Evolutionary conservation across 257 asterid species (phyloP).

Genomic region (Mitragyna speciosa): DNA sequence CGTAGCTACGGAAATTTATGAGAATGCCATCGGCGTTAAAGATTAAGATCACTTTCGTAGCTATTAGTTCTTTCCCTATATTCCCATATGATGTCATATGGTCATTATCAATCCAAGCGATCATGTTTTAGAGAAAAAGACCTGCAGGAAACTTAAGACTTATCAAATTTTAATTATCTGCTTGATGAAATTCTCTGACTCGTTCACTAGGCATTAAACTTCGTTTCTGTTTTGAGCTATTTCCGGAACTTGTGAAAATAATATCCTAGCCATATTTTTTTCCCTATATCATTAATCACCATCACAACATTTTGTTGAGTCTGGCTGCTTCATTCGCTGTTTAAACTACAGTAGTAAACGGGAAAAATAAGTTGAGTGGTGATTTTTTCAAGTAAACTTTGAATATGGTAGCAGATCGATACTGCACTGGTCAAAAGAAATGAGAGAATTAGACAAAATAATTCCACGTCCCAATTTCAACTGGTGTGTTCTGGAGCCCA

Average conservation of each 20-base stretch:
- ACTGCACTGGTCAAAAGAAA: background rate
- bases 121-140: conserved; percentile 1
- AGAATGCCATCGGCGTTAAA: background rate
- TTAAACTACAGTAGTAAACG: background rate
- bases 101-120: background rate
- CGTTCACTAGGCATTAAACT: background rate
- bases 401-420: background rate
- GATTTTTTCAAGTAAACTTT: conserved; percentile 3
- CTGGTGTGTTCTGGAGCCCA: background rate
- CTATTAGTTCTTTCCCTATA: background rate
- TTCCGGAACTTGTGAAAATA: background rate
- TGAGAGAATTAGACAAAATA: background rate
- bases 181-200: background rate
- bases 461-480: conserved; percentile 6
- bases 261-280: background rate
- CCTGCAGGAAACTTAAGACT: background rate
- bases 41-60: background rate
- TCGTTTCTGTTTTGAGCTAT: background rate
- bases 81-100: background rate
- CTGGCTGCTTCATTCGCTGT: background rate
- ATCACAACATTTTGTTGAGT: background rate
- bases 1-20: background rate
- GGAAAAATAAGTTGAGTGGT: background rate
- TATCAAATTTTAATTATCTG: background rate
- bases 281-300: background rate